A percentile compares a stretch with the other conserved stretches of the same genome.
Evolutionary conservation across 2,329 filamentous ascomycete species (phyloP).

Genomic region (Xylaria sp.): DNA sequence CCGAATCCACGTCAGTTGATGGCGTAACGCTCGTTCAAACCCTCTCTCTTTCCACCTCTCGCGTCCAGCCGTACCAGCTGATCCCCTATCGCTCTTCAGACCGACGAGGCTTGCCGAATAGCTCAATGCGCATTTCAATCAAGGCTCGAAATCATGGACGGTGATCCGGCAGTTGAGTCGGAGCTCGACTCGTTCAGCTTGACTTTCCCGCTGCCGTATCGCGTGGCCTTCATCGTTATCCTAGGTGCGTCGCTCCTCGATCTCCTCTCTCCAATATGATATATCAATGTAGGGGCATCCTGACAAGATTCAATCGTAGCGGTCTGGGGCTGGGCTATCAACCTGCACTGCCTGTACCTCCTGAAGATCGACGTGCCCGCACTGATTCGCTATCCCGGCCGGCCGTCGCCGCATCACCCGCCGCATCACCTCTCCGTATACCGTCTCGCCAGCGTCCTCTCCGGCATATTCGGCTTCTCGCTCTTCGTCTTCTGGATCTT

Average conservation of each 20-base stretch:
- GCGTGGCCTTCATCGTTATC: constrained; percentile 86
- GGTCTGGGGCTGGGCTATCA: constrained; percentile 94
- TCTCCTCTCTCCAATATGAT: background rate
- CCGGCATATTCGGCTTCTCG: constrained; percentile 75
- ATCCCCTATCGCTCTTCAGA: background rate
- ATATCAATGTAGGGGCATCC: constrained; percentile 17
- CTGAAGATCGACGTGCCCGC: constrained; percentile 87
- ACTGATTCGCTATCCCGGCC: constrained; percentile 86
- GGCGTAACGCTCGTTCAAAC: constrained; percentile 24
- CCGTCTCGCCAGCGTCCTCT: constrained; percentile 82
- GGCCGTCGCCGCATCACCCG: constrained; percentile 74
- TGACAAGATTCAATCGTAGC: constrained; percentile 61
- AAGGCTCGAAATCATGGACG: constrained; percentile 67
- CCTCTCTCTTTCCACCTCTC: constrained; percentile 7
- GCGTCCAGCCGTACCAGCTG: background rate
- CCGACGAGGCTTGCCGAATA: background rate
- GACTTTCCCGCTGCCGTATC: constrained; percentile 87
- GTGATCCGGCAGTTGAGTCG: constrained; percentile 76
- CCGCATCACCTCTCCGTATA: constrained; percentile 87
- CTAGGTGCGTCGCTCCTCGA: constrained; percentile 68
- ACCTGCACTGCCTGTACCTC: constrained; percentile 85
- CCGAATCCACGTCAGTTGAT: constrained; percentile 13
- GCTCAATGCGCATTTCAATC: constrained; percentile 33
- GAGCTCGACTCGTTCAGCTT: constrained; percentile 87
- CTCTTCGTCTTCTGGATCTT: constrained; percentile 85